Conservation (phyloP, 441 rosid genomes). For the Melastoma candidum region DNA sequence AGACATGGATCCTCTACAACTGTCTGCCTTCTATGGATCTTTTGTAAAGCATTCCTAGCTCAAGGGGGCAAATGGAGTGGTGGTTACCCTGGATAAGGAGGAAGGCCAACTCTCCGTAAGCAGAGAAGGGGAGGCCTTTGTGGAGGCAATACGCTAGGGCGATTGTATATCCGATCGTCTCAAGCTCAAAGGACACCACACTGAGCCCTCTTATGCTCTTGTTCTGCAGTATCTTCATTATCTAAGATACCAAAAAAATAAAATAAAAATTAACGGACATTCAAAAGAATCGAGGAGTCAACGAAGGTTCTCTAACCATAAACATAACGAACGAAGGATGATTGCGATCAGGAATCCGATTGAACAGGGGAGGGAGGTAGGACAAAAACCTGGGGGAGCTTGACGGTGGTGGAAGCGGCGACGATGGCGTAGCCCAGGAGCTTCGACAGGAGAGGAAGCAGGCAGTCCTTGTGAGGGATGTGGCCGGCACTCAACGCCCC, state of each 20-base stretch:
- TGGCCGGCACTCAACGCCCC: constrained; percentile 6
- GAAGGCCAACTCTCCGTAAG: constrained; percentile 82
- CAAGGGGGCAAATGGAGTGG: constrained; percentile 1
- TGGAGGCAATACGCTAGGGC: constrained; percentile 88
- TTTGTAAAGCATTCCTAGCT: too few relatives aligned
- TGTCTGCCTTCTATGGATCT: too few relatives aligned
- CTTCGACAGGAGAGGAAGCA: constrained; percentile 11
- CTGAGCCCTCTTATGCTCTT: constrained; percentile 80
- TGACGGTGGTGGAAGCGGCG: constrained; percentile 11
- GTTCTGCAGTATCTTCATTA: constrained; percentile 73
- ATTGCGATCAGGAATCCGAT: not conserved
- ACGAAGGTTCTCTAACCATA: not conserved
- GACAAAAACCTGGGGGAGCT: constrained; percentile 7
- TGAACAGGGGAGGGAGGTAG: not conserved
- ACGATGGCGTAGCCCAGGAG: constrained; percentile 10
- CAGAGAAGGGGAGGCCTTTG: constrained; percentile 92
- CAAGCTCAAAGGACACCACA: constrained; percentile 74
- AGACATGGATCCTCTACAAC: too few relatives aligned
- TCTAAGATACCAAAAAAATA: constrained; percentile 25
- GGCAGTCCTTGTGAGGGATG: constrained; percentile 7
- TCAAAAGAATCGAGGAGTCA: not conserved
- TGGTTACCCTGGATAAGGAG: constrained; percentile 63
- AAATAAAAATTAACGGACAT: constrained; percentile 3
- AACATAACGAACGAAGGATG: not conserved
- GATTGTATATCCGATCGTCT: constrained; percentile 81